Base-by-base conservation (phyloP, 768 basidiomycete species). In the Termitomyces sp. region DNA sequence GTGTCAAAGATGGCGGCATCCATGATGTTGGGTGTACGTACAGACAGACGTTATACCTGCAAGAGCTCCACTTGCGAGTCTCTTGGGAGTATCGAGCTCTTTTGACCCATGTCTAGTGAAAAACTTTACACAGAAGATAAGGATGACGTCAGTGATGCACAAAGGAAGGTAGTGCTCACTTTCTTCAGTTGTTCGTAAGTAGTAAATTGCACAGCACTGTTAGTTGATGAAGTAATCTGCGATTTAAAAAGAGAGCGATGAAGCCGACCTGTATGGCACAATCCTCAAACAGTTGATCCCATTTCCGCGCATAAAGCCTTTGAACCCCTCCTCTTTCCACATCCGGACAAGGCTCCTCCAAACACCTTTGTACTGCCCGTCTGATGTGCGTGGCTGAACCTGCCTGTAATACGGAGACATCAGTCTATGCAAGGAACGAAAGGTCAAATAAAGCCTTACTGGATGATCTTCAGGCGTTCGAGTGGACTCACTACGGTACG, bases 41-140 rank as follows among this genome's bases (percentile, higher is more conserved):
- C 94, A 91, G 61, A 99, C 96, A 59, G 93, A 94, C 9, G 91
- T 90, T 61, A 98, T 91, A 28, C 96, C 96, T 51, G 96, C 96
- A 13, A 96, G 74, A 20, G 93, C 94, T 61, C 96, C 96, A 55
- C 91, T 87, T 1, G 84, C 75, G 42, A 99, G 76, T 56, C 96
- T 83, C 62, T 88, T 88, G 1, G 90, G 90, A 44, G 95, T 98
- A 73, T 97, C 93, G 18, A 99, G 80, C 62, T 87, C 81, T 67
- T 76, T 85, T 13, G 84, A 76, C 15, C 93, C 89, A 66, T 83
- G 75, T 36, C 69, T 67, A 22, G 87, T 85, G 73, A 96, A 88
- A 77, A 86, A 79, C 86, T 91, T 61, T 29, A 59, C n/a, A 54
- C 48, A 50, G 36, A 39, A 44, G 26, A 36, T 45, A 28, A 58